Conservation (phyloP, 495 filamentous ascomycete species). For the Aspergillus cristatus region DNA sequence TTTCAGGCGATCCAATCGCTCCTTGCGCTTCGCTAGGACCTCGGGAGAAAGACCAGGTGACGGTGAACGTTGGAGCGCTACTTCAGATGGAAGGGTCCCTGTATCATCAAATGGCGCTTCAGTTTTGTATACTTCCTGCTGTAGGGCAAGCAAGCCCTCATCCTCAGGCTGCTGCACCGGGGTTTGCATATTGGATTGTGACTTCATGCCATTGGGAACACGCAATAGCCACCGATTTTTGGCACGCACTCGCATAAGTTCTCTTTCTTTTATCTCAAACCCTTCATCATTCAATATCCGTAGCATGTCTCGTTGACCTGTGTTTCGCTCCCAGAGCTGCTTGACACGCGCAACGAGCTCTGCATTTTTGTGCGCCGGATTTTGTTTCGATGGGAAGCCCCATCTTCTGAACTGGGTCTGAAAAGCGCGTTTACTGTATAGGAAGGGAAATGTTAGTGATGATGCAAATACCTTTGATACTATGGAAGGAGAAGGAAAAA, state of each 20-base stretch:
- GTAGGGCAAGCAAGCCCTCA: constrained; percentile 30
- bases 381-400: constrained; percentile 67
- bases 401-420: constrained; percentile 68
- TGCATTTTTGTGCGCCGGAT: constrained; percentile 57
- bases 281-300: constrained; percentile 59
- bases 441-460: constrained; percentile 1
- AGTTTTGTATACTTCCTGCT: constrained; percentile 35
- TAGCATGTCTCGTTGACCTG: constrained; percentile 62
- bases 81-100: constrained; percentile 12
- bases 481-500: not conserved
- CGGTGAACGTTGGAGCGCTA: constrained; percentile 9
- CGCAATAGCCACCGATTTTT: constrained; percentile 58
- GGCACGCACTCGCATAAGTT: constrained; percentile 55
- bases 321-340: constrained; percentile 69
- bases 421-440: constrained; percentile 59
- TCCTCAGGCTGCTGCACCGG: constrained; percentile 24
- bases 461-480: not conserved
- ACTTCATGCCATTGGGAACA: constrained; percentile 48
- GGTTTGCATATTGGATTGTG: constrained; percentile 15
- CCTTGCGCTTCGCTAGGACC: constrained; percentile 45
- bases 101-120: constrained; percentile 18
- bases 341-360: constrained; percentile 56
- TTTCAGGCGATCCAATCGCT: constrained; percentile 48
- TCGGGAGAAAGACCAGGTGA: constrained; percentile 42
- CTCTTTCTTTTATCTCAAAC: constrained; percentile 58